Evolutionary conservation across 495 filamentous ascomycete species (phyloP), one percentile per base, ranked within the genome.

Genomic region (Penicillium verhagenii): DNA sequence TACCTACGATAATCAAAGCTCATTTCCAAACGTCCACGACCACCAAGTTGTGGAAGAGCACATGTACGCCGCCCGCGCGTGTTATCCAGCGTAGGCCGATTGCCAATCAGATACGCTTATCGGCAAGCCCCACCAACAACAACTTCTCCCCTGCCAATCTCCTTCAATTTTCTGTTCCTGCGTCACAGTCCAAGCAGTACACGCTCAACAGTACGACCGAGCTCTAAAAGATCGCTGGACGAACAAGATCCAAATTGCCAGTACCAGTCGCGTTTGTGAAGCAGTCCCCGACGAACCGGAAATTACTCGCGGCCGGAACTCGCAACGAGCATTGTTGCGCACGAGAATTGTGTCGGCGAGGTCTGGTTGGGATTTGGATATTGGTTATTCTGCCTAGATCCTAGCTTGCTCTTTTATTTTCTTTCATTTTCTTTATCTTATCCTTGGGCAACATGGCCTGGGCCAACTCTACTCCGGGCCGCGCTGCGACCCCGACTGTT

Each of bases 401-500:
- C 6, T 35, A n/a, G 13, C 9, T 35, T 14, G 8, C 33, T 0
- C 14, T 16, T n/a, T 13, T 35, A 1, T 43, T 24, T 21, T 6
- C 19, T 43, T 14, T 1, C 16, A 7, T 21, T 5, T 24, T 19
- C 19, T n/a, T n/a, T n/a, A n/a, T n/a, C n/a, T n/a, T n/a, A n/a
- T n/a, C n/a, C n/a, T n/a, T n/a, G n/a, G 14, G 10, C 47, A 16
- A 37, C 25, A 64, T 67, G 62, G 59, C 62, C 8, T 68, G 62
- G 59, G 19, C 38, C 14, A 47, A 31, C 23, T 58, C 59, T 28
- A 63, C 62, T 59, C 56, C 37, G 68, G 61, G 52, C 69, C 63
- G 63, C 38, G 53, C 67, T n/a, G 45, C 49, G 6, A 70, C 54
- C 62, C 59, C 78, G 64, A 73, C 72, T 3, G 75, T 74, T 55